A percentile compares a stretch with the other conserved stretches of the same genome.
Evolutionary conservation across 169 alveolate species (phyloP).

Genomic region (Perkinsus olseni): DNA sequence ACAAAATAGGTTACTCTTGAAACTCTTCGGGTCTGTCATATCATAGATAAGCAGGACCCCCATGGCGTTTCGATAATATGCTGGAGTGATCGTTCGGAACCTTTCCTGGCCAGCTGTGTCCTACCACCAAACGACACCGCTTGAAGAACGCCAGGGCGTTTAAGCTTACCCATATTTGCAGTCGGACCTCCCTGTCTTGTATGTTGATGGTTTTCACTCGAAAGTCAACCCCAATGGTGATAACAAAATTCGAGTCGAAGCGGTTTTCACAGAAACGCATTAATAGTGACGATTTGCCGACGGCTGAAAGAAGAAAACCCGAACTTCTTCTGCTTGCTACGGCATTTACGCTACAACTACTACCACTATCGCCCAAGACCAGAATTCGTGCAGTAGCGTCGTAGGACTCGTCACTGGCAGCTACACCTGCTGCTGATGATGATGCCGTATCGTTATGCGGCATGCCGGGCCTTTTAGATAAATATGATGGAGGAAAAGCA

Average conservation of each 20-base stretch:
- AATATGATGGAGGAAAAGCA: too few relatives aligned
- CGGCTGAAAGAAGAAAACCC: not conserved
- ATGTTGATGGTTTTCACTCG: conserved; percentile 72
- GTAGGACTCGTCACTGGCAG: not conserved
- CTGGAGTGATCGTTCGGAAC: conserved; percentile 81
- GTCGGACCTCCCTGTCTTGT: conserved; percentile 64
- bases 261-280: conserved; percentile 12
- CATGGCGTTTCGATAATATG: conserved; percentile 88
- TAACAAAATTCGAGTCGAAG: conserved; percentile 44
- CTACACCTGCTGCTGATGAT: not conserved
- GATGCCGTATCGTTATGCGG: not conserved
- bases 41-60: conserved; percentile 83
- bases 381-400: not conserved
- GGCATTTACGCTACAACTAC: not conserved
- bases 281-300: conserved; percentile 13
- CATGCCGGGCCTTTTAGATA: not conserved
- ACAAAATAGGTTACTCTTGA: conserved; percentile 10
- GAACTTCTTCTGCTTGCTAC: not conserved
- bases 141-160: not conserved
- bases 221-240: conserved; percentile 67
- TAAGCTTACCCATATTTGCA: conserved; percentile 56
- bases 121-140: conserved; percentile 42
- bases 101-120: conserved; percentile 92
- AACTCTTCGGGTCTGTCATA: conserved; percentile 52
- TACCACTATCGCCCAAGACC: not conserved